Percentiles rank a stretch among this genome's conserved stretches.
phyloP scores from a whole-genome alignment of 768 basidiomycete species.

The Amanita brunnescens region DNA sequence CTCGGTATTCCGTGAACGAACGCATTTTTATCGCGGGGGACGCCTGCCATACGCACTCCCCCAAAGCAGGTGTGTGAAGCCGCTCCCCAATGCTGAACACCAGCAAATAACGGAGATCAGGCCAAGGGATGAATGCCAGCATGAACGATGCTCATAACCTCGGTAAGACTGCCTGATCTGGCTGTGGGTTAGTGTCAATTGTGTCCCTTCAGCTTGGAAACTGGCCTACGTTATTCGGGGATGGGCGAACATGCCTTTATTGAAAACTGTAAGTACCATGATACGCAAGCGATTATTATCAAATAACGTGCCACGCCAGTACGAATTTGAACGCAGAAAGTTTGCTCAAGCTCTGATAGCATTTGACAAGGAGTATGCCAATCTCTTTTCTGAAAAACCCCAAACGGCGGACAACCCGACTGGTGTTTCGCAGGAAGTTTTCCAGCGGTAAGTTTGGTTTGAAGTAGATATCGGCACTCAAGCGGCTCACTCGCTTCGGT shows the following conservation, averaged over 20 bases:
- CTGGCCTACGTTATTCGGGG: constrained; percentile 47
- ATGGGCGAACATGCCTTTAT: constrained; percentile 37
- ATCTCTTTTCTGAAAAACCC: constrained; percentile 60
- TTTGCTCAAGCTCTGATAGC: constrained; percentile 66
- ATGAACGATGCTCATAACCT: constrained; percentile 73
- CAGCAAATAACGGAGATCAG: constrained; percentile 18
- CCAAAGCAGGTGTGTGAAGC: constrained; percentile 44
- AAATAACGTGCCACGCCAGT: constrained; percentile 28
- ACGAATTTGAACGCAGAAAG: constrained; percentile 57
- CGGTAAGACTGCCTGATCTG: constrained; percentile 21
- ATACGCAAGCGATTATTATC: background rate
- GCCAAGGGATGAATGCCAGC: constrained; percentile 73
- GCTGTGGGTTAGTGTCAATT: too few relatives aligned
- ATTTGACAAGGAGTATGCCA: constrained; percentile 59
- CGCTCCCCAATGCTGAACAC: too few relatives aligned
- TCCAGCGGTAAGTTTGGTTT: constrained; percentile 30
- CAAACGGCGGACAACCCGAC: constrained; percentile 34
- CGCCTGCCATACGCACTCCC: constrained; percentile 63
- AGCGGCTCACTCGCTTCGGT: background rate
- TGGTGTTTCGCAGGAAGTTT: constrained; percentile 46
- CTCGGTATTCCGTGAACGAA: constrained; percentile 51
- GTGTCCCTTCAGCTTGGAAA: constrained; percentile 42
- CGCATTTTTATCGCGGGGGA: constrained; percentile 74
- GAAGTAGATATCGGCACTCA: too few relatives aligned
- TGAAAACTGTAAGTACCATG: constrained; percentile 36